Conservation (phyloP, 805 yeast species). For the Tetrapisispora arboricola region DNA sequence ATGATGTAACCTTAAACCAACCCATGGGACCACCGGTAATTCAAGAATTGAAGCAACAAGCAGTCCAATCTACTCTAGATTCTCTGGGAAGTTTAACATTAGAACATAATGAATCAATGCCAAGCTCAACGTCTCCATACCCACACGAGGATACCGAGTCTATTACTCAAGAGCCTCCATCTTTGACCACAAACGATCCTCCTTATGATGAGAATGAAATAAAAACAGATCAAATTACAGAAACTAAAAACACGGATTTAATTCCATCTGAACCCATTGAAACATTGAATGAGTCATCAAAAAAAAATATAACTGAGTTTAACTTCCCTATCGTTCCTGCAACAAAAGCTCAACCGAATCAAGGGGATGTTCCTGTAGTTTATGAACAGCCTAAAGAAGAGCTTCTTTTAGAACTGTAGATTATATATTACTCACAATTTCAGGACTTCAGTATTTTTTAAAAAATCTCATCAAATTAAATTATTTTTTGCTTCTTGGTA, state of each 20-base stretch:
- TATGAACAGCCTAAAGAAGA: conserved; percentile 9
- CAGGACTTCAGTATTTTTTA: too few species aligned
- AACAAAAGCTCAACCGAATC: conserved; percentile 12
- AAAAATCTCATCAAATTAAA: too few species aligned
- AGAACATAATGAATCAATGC: background rate
- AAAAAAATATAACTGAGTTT: conserved; percentile 27
- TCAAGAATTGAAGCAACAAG: background rate
- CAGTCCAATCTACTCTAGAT: background rate
- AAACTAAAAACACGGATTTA: background rate
- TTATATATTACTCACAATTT: too few species aligned
- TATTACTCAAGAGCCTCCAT: too few species aligned
- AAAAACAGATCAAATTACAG: background rate
- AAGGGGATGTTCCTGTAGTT: conserved; percentile 2
- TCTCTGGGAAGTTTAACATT: background rate
- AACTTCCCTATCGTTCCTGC: conserved; percentile 35
- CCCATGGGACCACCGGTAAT: background rate
- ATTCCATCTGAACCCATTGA: background rate
- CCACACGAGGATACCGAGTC: conserved; percentile 17
- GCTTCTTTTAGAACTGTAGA: conserved; percentile 26
- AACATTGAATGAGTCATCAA: background rate
- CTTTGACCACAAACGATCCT: background rate
- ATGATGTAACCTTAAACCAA: background rate
- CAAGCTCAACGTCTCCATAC: conserved; percentile 20
- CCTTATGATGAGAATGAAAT: background rate
- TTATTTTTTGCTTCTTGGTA: too few species aligned